Conservation (phyloP, 2,329 filamentous ascomycete genomes). For the Fusarium lyarnte region DNA sequence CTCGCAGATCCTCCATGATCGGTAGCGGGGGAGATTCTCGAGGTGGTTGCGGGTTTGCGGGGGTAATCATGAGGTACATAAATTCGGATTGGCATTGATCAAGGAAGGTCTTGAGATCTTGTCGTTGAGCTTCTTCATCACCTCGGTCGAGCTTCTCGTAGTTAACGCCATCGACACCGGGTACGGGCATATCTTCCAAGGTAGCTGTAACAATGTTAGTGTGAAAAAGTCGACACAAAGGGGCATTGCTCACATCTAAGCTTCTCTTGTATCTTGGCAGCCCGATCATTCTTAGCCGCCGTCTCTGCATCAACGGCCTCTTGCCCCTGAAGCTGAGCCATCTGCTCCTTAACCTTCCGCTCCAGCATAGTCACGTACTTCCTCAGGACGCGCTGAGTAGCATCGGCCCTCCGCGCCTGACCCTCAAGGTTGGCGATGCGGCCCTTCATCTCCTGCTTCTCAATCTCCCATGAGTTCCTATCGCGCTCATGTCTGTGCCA, state of each 20-base stretch:
- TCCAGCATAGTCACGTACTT: conserved; percentile 93
- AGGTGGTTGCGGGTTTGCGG: conserved; percentile 72
- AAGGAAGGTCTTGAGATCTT: conserved; percentile 68
- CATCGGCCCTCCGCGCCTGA: conserved; percentile 84
- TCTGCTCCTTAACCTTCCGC: conserved; percentile 84
- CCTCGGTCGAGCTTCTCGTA: conserved; percentile 52
- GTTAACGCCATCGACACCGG: conserved; percentile 59
- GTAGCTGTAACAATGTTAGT: conserved; percentile 49
- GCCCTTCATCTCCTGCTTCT: conserved; percentile 98
- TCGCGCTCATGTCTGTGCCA: conserved; percentile 99
- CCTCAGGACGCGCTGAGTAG: conserved; percentile 86
- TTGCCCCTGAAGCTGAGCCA: conserved; percentile 70
- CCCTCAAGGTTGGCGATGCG: conserved; percentile 95
- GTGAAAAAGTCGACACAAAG: background rate
- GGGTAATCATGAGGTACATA: conserved; percentile 74
- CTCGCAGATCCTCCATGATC: conserved; percentile 67
- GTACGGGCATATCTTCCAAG: conserved; percentile 53
- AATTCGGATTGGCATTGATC: conserved; percentile 74
- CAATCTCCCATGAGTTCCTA: conserved; percentile 98
- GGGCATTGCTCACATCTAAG: conserved; percentile 57
- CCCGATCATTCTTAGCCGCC: conserved; percentile 62
- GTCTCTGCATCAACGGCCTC: conserved; percentile 50
- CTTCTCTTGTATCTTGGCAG: conserved; percentile 65
- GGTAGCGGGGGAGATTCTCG: conserved; percentile 69
- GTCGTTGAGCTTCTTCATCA: conserved; percentile 62